Percentiles rank a stretch among this genome's conserved stretches.
Conservation (phyloP, 495 filamentous ascomycete species). For the Aspergillus saccharolyticus region DNA sequence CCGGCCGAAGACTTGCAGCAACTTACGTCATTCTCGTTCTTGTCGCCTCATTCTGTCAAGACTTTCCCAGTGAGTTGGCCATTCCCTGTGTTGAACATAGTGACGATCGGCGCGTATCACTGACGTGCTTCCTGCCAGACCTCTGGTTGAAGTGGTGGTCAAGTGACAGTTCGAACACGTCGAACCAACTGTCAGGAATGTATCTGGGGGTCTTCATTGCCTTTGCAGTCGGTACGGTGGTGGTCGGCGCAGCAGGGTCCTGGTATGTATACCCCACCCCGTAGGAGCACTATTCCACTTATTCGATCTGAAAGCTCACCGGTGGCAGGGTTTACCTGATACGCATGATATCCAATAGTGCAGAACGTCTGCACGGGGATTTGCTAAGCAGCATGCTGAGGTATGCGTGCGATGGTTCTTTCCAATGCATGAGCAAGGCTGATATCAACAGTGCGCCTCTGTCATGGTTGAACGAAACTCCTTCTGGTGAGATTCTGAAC, state of each 20-base stretch:
- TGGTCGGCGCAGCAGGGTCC: conserved; percentile 21
- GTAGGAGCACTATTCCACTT: no score
- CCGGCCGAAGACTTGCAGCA: no score
- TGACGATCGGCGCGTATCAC: no score
- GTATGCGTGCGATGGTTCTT: no score
- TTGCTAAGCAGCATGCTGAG: conserved; percentile 17
- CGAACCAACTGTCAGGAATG: conserved; percentile 30
- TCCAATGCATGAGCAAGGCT: background rate
- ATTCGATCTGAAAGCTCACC: no score
- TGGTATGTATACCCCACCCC: conserved; percentile 32
- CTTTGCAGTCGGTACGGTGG: conserved; percentile 24
- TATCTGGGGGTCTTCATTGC: conserved; percentile 45
- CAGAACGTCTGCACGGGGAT: conserved; percentile 23
- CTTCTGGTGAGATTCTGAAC: conserved; percentile 13
- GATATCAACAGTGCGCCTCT: conserved; percentile 24
- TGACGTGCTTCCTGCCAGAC: conserved; percentile 15
- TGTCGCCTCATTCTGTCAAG: background rate
- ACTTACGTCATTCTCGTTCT: background rate
- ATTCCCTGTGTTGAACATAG: no score
- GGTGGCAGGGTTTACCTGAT: conserved; percentile 17
- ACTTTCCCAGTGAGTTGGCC: background rate
- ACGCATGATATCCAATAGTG: conserved; percentile 28
- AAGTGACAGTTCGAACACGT: conserved; percentile 25
- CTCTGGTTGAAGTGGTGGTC: conserved; percentile 47
- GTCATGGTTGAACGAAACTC: conserved; percentile 20